phyloP scores from a whole-genome alignment of 2,329 filamentous ascomycete genomes.

The Incumbomyces delicatus region DNA sequence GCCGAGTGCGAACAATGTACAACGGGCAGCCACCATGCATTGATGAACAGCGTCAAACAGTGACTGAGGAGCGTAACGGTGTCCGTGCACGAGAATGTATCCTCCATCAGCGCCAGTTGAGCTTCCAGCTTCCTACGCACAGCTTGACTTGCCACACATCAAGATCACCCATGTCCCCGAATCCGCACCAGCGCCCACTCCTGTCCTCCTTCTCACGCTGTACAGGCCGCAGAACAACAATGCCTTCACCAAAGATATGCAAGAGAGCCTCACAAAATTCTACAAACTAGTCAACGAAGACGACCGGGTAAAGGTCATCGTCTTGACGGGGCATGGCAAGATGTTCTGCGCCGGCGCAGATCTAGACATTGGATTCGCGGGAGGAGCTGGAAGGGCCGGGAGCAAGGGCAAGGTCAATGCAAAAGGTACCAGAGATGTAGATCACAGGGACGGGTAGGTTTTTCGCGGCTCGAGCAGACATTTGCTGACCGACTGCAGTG shows the following conservation, averaged over 20 bases:
- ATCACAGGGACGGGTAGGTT: slow-evolving; percentile 21
- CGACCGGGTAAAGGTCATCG: slow-evolving; percentile 45
- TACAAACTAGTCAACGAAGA: slow-evolving; percentile 44
- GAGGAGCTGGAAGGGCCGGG: slow-evolving; percentile 13
- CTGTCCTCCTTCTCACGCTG: slow-evolving; percentile 53
- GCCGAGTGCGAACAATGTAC: too few relatives aligned
- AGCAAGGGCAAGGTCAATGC: slow-evolving; percentile 10
- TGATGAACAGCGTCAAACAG: too few relatives aligned
- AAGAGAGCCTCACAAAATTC: slow-evolving; percentile 48
- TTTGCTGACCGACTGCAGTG: slow-evolving; percentile 24
- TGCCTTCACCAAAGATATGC: slow-evolving; percentile 59
- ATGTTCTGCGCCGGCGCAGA: slow-evolving; percentile 53
- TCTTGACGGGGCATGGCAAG: slow-evolving; percentile 44
- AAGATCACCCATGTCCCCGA: slow-evolving; percentile 30
- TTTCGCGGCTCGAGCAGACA: background rate
- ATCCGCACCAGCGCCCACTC: slow-evolving; percentile 46
- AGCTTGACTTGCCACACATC: slow-evolving; percentile 24
- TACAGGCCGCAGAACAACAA: slow-evolving; percentile 58
- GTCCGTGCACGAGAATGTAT: slow-evolving; percentile 3
- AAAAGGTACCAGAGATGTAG: slow-evolving; percentile 19
- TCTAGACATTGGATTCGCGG: slow-evolving; percentile 35
- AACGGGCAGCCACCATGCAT: too few relatives aligned
- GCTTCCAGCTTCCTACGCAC: slow-evolving; percentile 28
- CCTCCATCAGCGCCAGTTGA: slow-evolving; percentile 10
- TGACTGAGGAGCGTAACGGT: too few relatives aligned